Conservation (phyloP, 495 filamentous ascomycete genomes). For the Entonaema liquescens region DNA sequence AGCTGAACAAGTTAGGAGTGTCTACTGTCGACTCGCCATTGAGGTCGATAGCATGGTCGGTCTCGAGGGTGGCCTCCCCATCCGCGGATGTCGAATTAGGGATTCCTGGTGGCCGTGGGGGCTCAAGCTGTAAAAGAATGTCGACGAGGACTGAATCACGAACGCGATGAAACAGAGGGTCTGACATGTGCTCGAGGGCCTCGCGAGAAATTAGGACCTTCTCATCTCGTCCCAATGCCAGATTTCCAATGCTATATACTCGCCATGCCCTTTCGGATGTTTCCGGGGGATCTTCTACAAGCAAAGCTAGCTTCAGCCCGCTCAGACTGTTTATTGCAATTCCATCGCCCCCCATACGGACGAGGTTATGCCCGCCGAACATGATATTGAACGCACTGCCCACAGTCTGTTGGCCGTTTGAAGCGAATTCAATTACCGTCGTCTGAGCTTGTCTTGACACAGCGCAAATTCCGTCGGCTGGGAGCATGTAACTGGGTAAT, state of each 20-base stretch:
- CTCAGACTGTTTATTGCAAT: conserved; percentile 80
- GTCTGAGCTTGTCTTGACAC: conserved; percentile 60
- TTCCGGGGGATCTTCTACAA: conserved; percentile 67
- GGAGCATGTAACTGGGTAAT: conserved; percentile 75
- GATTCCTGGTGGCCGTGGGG: conserved; percentile 6
- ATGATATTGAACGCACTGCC: conserved; percentile 65
- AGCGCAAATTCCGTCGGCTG: conserved; percentile 75
- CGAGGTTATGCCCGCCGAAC: conserved; percentile 56
- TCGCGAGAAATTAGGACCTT: conserved; percentile 83
- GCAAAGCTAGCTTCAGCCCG: conserved; percentile 80
- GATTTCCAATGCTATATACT: conserved; percentile 79
- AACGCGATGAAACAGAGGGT: conserved; percentile 83
- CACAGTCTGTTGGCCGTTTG: conserved; percentile 64
- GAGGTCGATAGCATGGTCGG: conserved; percentile 46
- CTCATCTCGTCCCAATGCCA: conserved; percentile 88
- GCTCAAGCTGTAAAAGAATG: conserved; percentile 56
- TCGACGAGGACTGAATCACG: conserved; percentile 77
- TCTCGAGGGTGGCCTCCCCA: conserved; percentile 17
- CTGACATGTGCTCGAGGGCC: conserved; percentile 75
- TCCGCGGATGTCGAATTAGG: conserved; percentile 43
- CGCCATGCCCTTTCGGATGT: conserved; percentile 61
- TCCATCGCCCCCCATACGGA: conserved; percentile 67
- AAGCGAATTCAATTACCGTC: conserved; percentile 83
- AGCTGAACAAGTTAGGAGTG: conserved; percentile 59
- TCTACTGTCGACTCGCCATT: conserved; percentile 47